Base-by-base conservation (phyloP, 2,329 filamentous ascomycete species). In the Dactylellina drechsleri region DNA sequence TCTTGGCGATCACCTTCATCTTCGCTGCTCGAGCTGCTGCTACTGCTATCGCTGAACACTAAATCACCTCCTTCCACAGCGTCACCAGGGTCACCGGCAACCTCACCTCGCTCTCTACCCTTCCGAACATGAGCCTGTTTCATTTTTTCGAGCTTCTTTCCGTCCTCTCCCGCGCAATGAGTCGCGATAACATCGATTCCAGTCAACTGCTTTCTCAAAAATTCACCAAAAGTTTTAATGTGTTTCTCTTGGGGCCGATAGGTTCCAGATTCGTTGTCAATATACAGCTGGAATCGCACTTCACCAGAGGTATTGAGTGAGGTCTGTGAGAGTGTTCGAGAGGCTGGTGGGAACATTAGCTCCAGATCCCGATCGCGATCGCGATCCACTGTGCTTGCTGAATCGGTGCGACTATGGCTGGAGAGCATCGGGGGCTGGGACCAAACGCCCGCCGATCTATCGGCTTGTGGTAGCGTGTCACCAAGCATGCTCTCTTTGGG, bases 251-350 rank as follows among this genome's bases (percentile, higher is more conserved):
- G 41, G 0, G 72, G 72, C 7, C 72, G 59, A 52, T 76, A 76
- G 15, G 72, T 76, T 18, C 72, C 72, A 15, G 72, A 76, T 23
- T 76, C 66, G 41, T 76, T 76, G 53, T 76, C 72, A 43, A 75
- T 75, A 36, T 75, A 75, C 6, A 75, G 40, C 36, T 75, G 71
- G 13, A 75, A 75, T 26, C 64, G 64, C 6, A 68, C 64, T n/a
- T 65, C 28, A 28, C 68, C 64, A 1, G 71, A 54, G 1, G 53
- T 68, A 18, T 64, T 68, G 6, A 64, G 16, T 6, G 71, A 67
- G 0, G 54, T 68, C 52, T 75, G 26, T 10, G 71, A 68, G 10
- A 28, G 50, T 7, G 50, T 58, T 31, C 71, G 43, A 4, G 58
- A 54, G 8, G 43, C 4, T 8, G 26, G 15, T 16, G 49, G 57